Percentiles rank a stretch among this genome's conserved stretches.
Conservation (phyloP, 192 early-diverging fungal genomes). For the Umbelopsis ramanniana region DNA sequence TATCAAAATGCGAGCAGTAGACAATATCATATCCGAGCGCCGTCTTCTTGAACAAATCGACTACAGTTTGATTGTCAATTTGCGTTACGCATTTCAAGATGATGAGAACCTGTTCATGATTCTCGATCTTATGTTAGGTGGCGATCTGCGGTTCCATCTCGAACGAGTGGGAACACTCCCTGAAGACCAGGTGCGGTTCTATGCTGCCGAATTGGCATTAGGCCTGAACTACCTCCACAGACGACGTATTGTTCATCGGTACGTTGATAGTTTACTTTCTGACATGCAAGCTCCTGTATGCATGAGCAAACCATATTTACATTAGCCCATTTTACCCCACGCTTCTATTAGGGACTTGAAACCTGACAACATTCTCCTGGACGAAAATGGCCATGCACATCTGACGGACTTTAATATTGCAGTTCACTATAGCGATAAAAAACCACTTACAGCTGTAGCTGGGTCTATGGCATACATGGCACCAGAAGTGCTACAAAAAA, state of each 20-base stretch:
- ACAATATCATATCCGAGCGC: conserved; percentile 92
- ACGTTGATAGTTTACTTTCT: conserved; percentile 14
- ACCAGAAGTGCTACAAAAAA: conserved; percentile 70
- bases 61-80: conserved; percentile 84
- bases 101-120: conserved; percentile 93
- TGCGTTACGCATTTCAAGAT: conserved; percentile 96
- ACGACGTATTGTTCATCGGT: conserved; percentile 72
- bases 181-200: conserved; percentile 73
- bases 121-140: conserved; percentile 93
- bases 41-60: conserved; percentile 86
- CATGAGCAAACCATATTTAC: neutral
- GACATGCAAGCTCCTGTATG: neutral
- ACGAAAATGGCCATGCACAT: conserved; percentile 78
- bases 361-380: conserved; percentile 85
- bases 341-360: conserved; percentile 69
- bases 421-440: conserved; percentile 64
- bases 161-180: conserved; percentile 66
- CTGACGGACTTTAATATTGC: conserved; percentile 91
- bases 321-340: neutral
- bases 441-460: conserved; percentile 73
- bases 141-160: conserved; percentile 90
- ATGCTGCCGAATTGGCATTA: conserved; percentile 70
- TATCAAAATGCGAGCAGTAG: conserved; percentile 82
- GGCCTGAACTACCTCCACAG: conserved; percentile 73
- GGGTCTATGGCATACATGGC: conserved; percentile 92